phyloP scores from a whole-genome alignment of 768 basidiomycete species.

The Rhizopogon rudus region DNA sequence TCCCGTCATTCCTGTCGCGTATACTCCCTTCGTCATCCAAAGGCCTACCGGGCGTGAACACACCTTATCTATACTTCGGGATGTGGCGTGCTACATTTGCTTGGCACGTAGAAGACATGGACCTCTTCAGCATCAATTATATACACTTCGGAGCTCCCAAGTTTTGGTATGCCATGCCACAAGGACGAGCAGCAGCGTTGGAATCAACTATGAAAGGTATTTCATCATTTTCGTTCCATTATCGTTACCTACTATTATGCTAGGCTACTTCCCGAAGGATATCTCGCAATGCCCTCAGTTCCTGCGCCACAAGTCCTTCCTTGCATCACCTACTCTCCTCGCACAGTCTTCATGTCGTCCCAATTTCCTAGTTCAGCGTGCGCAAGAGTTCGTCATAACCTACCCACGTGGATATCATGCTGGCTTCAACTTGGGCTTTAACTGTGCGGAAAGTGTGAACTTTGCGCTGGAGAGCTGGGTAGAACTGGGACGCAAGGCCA shows the following conservation, averaged over 20 bases:
- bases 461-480: constrained; percentile 96
- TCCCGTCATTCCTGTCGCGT: constrained; percentile 82
- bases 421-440: constrained; percentile 94
- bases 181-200: constrained; percentile 74
- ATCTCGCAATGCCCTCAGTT: constrained; percentile 86
- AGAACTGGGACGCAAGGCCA: constrained; percentile 79
- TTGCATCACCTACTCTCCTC: constrained; percentile 82
- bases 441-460: constrained; percentile 96
- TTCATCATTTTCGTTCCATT: constrained; percentile 12
- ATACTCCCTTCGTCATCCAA: constrained; percentile 63
- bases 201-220: constrained; percentile 86
- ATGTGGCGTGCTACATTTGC: constrained; percentile 99
- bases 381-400: constrained; percentile 95
- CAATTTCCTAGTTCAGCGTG: constrained; percentile 86
- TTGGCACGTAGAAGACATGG: constrained; percentile 99
- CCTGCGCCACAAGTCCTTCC: constrained; percentile 93
- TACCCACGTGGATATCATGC: constrained; percentile 95
- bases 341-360: constrained; percentile 76
- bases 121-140: constrained; percentile 97
- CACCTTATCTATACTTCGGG: constrained; percentile 96
- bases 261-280: constrained; percentile 89
- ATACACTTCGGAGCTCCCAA: constrained; percentile 98
- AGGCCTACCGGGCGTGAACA: constrained; percentile 91
- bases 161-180: constrained; percentile 96
- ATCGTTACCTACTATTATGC: constrained; percentile 2